Percentiles rank a stretch among this genome's conserved stretches.
Conservation (phyloP, 1,284 basidiomycete genomes). For the Vanrija sp. region DNA sequence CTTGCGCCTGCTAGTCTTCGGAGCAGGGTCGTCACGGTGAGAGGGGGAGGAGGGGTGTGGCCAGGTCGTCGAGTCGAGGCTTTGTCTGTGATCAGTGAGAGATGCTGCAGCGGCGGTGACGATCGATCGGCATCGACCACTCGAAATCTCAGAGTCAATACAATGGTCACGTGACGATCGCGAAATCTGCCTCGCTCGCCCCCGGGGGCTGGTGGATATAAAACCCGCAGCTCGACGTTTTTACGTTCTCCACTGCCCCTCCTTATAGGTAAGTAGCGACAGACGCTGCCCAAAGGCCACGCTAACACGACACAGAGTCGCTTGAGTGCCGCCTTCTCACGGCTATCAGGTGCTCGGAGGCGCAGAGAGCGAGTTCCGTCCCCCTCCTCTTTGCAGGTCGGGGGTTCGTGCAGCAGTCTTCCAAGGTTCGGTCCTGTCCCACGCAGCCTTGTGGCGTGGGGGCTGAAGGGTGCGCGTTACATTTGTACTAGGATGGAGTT, state of each 20-base stretch:
- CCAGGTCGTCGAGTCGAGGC: background rate
- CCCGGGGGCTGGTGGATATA: too few relatives aligned
- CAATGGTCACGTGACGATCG: background rate
- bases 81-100: background rate
- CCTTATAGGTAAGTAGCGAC: conserved; percentile 31
- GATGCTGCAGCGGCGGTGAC: background rate
- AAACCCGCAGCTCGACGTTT: background rate
- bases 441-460: background rate
- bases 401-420: conserved; percentile 30
- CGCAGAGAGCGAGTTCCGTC: conserved; percentile 31
- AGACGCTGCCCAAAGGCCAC: too few relatives aligned
- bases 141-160: background rate
- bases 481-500: conserved; percentile 1
- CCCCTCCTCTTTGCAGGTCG: conserved; percentile 27
- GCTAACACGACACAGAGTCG: conserved; percentile 30
- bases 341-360: conserved; percentile 39
- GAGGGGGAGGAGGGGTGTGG: background rate
- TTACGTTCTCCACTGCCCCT: conserved; percentile 19
- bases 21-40: background rate
- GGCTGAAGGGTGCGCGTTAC: conserved; percentile 18
- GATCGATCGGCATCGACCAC: background rate
- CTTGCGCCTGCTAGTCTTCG: conserved; percentile 1
- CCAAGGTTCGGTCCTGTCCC: conserved; percentile 20
- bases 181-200: background rate
- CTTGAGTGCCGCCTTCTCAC: conserved; percentile 30